Evolutionary conservation across 495 filamentous ascomycete species (phyloP).

Genomic region (Neurospora sp.): DNA sequence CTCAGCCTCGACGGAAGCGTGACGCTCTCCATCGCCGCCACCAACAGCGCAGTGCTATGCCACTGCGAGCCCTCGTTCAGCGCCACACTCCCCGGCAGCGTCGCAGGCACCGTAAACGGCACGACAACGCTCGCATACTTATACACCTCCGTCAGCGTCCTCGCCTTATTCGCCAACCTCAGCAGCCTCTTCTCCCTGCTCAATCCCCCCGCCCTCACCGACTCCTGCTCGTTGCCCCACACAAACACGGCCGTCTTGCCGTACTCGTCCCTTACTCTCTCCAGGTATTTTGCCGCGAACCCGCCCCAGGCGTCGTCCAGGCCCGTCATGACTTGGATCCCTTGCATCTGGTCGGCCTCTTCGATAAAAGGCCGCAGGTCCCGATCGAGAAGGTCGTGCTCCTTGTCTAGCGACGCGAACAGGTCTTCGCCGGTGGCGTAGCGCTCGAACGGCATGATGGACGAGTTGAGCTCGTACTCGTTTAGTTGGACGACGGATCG

Average conservation of each 20-base stretch:
- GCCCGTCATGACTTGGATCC: constrained; percentile 67
- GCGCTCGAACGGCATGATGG: constrained; percentile 71
- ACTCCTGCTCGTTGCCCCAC: constrained; percentile 38
- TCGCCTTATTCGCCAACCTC: constrained; percentile 58
- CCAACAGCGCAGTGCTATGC: constrained; percentile 72
- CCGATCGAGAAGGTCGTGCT: constrained; percentile 78
- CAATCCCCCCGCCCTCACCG: background rate
- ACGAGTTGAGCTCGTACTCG: constrained; percentile 72
- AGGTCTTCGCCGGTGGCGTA: constrained; percentile 74
- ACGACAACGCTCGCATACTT: constrained; percentile 67
- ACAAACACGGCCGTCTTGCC: constrained; percentile 78
- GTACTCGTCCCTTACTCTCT: constrained; percentile 79
- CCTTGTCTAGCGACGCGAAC: constrained; percentile 69
- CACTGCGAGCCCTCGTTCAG: constrained; percentile 62
- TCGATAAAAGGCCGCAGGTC: constrained; percentile 81
- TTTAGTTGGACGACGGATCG: constrained; percentile 79
- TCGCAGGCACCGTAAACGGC: constrained; percentile 55
- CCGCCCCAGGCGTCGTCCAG: constrained; percentile 92
- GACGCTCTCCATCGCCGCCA: constrained; percentile 67
- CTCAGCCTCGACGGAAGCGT: constrained; percentile 68
- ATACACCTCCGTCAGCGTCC: constrained; percentile 55
- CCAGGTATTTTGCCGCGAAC: constrained; percentile 69
- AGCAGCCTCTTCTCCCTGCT: constrained; percentile 33
- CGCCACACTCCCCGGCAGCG: constrained; percentile 47
- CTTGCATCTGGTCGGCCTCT: constrained; percentile 89